Conservation (phyloP, 108 stramenopile genomes). For the Fistulifera pelliculosa region DNA sequence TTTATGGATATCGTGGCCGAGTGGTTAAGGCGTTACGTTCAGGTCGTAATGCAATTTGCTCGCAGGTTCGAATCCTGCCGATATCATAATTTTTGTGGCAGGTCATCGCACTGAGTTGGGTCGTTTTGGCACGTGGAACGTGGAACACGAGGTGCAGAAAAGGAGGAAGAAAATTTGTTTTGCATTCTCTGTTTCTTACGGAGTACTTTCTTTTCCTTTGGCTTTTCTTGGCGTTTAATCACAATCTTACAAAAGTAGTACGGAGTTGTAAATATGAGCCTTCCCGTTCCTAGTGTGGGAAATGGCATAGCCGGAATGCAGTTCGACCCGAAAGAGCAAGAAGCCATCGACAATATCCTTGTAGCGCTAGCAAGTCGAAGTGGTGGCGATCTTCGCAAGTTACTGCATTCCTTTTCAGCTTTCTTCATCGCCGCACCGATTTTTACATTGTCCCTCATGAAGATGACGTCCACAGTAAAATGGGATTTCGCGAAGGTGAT, state of each 20-base stretch:
- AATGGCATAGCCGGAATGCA: not conserved
- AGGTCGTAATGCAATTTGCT: slow-evolving; percentile 30
- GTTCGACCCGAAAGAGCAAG: slow-evolving; percentile 25
- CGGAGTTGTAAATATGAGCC: too few relatives aligned
- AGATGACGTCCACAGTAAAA: slow-evolving; percentile 29
- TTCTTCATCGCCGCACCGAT: slow-evolving; percentile 79
- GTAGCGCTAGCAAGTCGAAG: slow-evolving; percentile 63
- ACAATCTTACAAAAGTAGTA: too few relatives aligned
- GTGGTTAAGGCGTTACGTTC: slow-evolving; percentile 32
- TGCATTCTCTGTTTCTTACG: too few relatives aligned
- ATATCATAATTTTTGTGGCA: slow-evolving; percentile 20
- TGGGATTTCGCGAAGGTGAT: slow-evolving; percentile 73
- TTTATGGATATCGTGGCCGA: too few relatives aligned
- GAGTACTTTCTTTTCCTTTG: too few relatives aligned
- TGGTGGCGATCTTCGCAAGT: slow-evolving; percentile 58
- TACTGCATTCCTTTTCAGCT: slow-evolving; percentile 70
- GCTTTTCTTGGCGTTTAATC: too few relatives aligned
- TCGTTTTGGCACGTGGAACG: too few relatives aligned
- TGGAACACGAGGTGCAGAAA: too few relatives aligned
- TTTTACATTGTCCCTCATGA: slow-evolving; percentile 71
- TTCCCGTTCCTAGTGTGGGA: not conserved
- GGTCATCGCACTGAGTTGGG: too few relatives aligned
- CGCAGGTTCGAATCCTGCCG: slow-evolving; percentile 39
- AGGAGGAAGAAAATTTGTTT: too few relatives aligned
- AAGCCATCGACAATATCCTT: slow-evolving; percentile 49